These are phyloP conservation scores for Coelastrella sp. DNA, from an alignment of 139 green algal genomes.

Conservation along the genomic window DNA sequence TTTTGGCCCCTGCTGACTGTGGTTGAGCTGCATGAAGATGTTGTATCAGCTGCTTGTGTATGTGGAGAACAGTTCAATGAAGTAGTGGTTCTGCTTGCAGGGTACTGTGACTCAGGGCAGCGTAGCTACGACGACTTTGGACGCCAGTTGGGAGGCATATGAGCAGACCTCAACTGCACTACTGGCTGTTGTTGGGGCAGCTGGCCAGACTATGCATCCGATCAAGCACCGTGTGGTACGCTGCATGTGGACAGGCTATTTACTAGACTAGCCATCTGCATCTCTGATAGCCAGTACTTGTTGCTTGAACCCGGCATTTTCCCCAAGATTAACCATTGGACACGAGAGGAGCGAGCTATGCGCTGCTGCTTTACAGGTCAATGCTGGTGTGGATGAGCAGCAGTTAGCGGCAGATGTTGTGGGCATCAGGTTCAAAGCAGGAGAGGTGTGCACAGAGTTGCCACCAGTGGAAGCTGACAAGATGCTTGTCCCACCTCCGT, in stretches of 20 bases:
- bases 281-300: too few relatives aligned
- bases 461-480: conserved; percentile 56
- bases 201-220: background rate
- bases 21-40: too few relatives aligned
- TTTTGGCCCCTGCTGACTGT: too few relatives aligned
- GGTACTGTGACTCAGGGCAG: background rate
- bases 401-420: conserved; percentile 42
- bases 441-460: conserved; percentile 54
- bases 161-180: background rate
- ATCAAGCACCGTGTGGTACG: background rate
- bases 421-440: conserved; percentile 65
- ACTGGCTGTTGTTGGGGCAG: background rate
- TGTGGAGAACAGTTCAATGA: too few relatives aligned
- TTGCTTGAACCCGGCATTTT: too few relatives aligned
- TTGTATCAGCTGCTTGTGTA: too few relatives aligned
- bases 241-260: background rate
- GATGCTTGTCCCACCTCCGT: conserved; percentile 66
- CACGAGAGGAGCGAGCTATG: too few relatives aligned
- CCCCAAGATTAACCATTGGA: too few relatives aligned
- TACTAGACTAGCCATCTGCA: background rate
- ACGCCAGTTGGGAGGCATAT: conserved; percentile 18
- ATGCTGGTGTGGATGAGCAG: background rate
- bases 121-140: background rate
- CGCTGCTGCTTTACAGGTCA: conserved; percentile 21
- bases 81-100: too few relatives aligned